Conservation (phyloP, 306 rosid species). For the Begonia masoniana region DNA sequence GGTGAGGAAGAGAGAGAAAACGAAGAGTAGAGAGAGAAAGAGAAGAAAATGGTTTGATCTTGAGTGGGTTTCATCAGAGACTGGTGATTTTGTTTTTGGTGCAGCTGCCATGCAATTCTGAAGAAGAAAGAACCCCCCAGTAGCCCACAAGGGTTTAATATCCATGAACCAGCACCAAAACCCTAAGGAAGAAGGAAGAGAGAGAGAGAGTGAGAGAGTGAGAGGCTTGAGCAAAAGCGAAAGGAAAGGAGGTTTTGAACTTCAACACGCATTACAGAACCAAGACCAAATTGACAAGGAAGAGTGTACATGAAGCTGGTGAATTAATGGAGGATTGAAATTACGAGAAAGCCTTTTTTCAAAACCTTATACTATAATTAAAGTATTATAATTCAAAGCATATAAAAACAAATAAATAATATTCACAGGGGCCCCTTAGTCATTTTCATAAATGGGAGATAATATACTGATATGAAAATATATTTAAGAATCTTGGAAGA, state of each 20-base stretch:
- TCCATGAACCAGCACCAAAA: constrained; percentile 92
- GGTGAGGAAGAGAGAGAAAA: constrained; percentile 39
- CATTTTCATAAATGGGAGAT: neutral
- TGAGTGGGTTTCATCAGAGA: constrained; percentile 27
- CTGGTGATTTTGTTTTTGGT: constrained; percentile 38
- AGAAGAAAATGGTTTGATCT: constrained; percentile 31
- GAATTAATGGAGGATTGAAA: neutral
- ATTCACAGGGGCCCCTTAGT: constrained; percentile 5
- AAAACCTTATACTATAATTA: neutral
- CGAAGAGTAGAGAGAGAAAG: constrained; percentile 39
- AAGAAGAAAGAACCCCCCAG: constrained; percentile 97
- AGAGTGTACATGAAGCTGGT: neutral
- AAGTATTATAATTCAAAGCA: too few relatives aligned
- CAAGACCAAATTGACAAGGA: neutral
- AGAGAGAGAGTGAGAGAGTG: neutral
- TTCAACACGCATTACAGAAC: neutral
- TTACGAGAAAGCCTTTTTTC: neutral
- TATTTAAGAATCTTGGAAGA: constrained; percentile 47
- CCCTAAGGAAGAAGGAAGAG: constrained; percentile 19
- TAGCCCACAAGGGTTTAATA: constrained; percentile 94
- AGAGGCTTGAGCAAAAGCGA: neutral
- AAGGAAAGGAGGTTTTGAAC: neutral
- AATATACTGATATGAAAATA: constrained; percentile 7
- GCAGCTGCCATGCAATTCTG: constrained; percentile 83
- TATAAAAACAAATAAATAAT: neutral